Percentiles rank a stretch among this genome's conserved stretches.
Conservation (phyloP, 2,329 filamentous ascomycete species). For the Lachnellula hyalina region DNA sequence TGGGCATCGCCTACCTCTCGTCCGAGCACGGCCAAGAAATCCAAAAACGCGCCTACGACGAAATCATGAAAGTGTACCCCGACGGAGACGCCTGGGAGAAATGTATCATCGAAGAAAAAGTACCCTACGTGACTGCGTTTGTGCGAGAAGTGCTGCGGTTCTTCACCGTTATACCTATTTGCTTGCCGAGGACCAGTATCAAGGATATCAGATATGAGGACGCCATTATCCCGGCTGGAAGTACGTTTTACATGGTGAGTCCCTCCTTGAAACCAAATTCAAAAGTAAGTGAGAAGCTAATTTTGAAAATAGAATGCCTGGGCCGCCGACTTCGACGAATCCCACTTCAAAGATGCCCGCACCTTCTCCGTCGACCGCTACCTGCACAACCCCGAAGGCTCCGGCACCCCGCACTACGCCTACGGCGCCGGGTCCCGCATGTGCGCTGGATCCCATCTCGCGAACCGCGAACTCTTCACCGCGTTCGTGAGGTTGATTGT, state of each 20-base stretch:
- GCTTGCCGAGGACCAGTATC: slow-evolving; percentile 65
- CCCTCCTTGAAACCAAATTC: background rate
- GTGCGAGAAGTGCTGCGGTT: slow-evolving; percentile 75
- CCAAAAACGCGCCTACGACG: slow-evolving; percentile 62
- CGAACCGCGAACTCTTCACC: slow-evolving; percentile 58
- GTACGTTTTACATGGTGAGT: slow-evolving; percentile 70
- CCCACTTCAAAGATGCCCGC: slow-evolving; percentile 53
- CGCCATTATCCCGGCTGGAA: slow-evolving; percentile 64
- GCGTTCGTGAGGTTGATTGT: slow-evolving; percentile 54
- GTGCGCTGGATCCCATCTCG: slow-evolving; percentile 59
- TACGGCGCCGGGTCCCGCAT: slow-evolving; percentile 60
- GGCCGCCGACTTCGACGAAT: slow-evolving; percentile 59
- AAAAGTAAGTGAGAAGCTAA: background rate
- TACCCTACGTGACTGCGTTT: slow-evolving; percentile 70
- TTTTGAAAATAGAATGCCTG: slow-evolving; percentile 47
- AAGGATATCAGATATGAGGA: slow-evolving; percentile 67
- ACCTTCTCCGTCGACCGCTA: slow-evolving; percentile 63
- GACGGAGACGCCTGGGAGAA: slow-evolving; percentile 70
- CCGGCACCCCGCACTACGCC: slow-evolving; percentile 55
- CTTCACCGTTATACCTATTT: slow-evolving; percentile 77
- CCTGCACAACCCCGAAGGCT: slow-evolving; percentile 44
- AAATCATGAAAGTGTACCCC: slow-evolving; percentile 67
- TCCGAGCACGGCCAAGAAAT: slow-evolving; percentile 62
- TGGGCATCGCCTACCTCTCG: slow-evolving; percentile 73
- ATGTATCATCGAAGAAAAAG: slow-evolving; percentile 61